phyloP scores from a whole-genome alignment of 1,284 basidiomycete species.

The Heterobasidion parviporum region DNA sequence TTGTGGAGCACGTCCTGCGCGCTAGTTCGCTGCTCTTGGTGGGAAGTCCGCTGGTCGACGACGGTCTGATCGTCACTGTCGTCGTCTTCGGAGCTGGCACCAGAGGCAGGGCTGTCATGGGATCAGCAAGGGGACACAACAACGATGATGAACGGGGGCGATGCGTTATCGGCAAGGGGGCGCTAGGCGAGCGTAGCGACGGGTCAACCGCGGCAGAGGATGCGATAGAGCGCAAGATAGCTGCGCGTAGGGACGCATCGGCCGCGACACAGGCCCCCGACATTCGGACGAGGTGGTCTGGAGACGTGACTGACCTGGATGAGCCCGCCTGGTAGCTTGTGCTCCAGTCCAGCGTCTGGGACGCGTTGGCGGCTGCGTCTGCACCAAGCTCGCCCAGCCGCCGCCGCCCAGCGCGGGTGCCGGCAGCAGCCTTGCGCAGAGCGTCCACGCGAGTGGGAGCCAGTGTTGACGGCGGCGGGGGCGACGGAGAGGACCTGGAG shows the following conservation, averaged over 20 bases:
- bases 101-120: constrained; percentile 36
- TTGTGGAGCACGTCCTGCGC: constrained; percentile 1
- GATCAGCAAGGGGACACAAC: constrained; percentile 1
- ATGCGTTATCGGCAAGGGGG: no score
- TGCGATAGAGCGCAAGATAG: no score
- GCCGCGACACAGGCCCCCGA: no score
- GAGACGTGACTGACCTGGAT: constrained; percentile 42
- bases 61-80: constrained; percentile 22
- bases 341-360: constrained; percentile 52
- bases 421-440: constrained; percentile 10
- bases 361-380: constrained; percentile 14
- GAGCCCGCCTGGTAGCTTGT: constrained; percentile 81
- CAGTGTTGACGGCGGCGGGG: constrained; percentile 39
- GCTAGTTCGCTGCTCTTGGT: constrained; percentile 3
- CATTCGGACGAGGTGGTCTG: not conserved
- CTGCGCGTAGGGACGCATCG: no score
- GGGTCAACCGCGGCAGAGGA: no score
- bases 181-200: no score
- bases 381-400: constrained; percentile 16
- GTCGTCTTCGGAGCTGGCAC: constrained; percentile 38
- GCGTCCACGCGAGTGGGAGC: constrained; percentile 19
- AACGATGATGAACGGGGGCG: not conserved
- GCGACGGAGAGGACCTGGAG: constrained; percentile 70
- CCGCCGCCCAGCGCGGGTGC: constrained; percentile 11
- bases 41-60: constrained; percentile 2